A percentile compares a stretch with the other conserved stretches of the same genome.
These are phyloP conservation scores for Canariomyces notabilis DNA, from an alignment of 2,329 filamentous ascomycete genomes.

Conservation along the genomic window DNA sequence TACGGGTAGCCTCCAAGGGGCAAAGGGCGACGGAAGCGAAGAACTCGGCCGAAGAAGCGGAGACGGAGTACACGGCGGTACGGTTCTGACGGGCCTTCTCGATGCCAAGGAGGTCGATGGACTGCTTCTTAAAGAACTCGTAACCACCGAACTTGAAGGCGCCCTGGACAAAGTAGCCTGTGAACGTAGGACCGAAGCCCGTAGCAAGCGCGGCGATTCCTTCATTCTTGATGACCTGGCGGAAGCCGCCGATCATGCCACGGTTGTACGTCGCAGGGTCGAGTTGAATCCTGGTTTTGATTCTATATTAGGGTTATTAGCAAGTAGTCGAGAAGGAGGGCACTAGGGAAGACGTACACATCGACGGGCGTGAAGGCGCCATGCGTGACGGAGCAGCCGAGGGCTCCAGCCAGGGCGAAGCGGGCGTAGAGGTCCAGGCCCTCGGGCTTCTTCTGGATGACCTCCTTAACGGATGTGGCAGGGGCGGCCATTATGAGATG, in stretches of 20 bases:
- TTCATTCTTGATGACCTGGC: slow-evolving; percentile 77
- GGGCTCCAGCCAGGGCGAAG: slow-evolving; percentile 91
- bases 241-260: slow-evolving; percentile 81
- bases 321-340: too few species aligned
- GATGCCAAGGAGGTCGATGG: slow-evolving; percentile 72
- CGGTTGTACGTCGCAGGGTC: slow-evolving; percentile 85
- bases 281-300: slow-evolving; percentile 95
- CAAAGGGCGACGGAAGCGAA: slow-evolving; percentile 79
- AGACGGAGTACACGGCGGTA: slow-evolving; percentile 74
- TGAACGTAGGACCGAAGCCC: slow-evolving; percentile 77
- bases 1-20: slow-evolving; percentile 89
- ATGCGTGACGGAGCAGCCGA: slow-evolving; percentile 97
- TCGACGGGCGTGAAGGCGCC: slow-evolving; percentile 93
- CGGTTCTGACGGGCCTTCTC: slow-evolving; percentile 74
- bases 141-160: slow-evolving; percentile 93
- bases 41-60: slow-evolving; percentile 60
- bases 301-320: slow-evolving; percentile 46
- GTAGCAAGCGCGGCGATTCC: slow-evolving; percentile 82
- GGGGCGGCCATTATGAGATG: too few species aligned
- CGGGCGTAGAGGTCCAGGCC: slow-evolving; percentile 73
- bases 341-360: too few species aligned
- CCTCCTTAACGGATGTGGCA: too few species aligned
- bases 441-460: too few species aligned
- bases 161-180: slow-evolving; percentile 91
- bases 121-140: slow-evolving; percentile 94